Percentiles rank a stretch among this genome's conserved stretches.
Evolutionary conservation across 2,329 filamentous ascomycete genomes (phyloP).

Genomic region (Fusarium nodosum): DNA sequence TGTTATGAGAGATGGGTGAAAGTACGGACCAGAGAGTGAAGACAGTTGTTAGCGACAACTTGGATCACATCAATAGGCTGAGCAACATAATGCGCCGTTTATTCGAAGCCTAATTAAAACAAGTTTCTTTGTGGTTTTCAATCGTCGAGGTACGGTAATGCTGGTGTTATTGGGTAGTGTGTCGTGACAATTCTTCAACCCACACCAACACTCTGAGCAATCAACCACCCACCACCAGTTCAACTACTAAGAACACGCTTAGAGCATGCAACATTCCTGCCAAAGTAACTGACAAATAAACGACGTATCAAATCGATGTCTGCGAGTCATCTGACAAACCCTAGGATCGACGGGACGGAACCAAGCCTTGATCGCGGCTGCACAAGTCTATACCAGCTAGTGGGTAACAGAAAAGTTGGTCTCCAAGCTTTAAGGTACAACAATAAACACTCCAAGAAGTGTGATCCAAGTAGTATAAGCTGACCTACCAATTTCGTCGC

Average conservation of each 20-base stretch:
- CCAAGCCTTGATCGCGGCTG: constrained; percentile 1
- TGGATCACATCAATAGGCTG: no score
- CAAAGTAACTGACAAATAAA: not conserved
- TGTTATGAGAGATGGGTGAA: not conserved
- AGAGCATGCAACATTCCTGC: not conserved
- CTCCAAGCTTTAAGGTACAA: no score
- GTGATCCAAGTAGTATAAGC: no score
- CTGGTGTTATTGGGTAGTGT: constrained; percentile 2
- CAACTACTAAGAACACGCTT: not conserved
- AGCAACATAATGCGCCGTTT: not conserved
- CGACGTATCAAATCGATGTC: not conserved
- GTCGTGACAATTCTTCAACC: not conserved
- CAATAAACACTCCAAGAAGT: no score
- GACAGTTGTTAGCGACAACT: not conserved
- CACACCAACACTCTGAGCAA: not conserved
- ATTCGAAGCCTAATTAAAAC: not conserved
- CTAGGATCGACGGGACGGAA: constrained; percentile 1
- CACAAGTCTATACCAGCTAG: not conserved
- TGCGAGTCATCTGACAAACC: not conserved
- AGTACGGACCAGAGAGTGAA: not conserved
- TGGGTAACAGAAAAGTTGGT: no score
- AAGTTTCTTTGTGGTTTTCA: not conserved
- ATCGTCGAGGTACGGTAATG: no score
- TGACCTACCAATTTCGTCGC: no score
- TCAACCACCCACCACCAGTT: not conserved